A percentile compares a stretch with the other conserved stretches of the same genome.
Evolutionary conservation across 2,329 filamentous ascomycete genomes (phyloP).

Genomic region (Fusarium duplospermum): DNA sequence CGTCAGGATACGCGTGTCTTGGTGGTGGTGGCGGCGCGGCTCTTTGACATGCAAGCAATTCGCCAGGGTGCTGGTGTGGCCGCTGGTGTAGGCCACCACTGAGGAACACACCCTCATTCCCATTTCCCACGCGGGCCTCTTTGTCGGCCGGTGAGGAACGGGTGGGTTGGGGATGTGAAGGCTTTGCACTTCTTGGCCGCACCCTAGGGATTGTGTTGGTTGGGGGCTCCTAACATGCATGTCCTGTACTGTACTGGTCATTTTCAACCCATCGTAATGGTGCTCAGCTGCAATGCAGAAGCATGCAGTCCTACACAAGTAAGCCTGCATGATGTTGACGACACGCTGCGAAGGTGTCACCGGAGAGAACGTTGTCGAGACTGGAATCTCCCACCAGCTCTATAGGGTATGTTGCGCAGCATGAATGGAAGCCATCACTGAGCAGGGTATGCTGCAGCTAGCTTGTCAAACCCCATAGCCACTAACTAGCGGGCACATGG

Average conservation of each 20-base stretch:
- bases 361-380: not conserved
- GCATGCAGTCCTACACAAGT: not conserved
- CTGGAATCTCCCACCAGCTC: not conserved
- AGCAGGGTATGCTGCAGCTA: not conserved
- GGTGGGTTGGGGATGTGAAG: not conserved
- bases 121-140: not conserved
- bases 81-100: not conserved
- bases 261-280: not conserved
- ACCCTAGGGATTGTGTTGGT: not conserved
- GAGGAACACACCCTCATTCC: not conserved
- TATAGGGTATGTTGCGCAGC: not conserved
- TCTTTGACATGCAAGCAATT: constrained; percentile 25
- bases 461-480: not conserved
- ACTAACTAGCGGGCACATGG: not conserved
- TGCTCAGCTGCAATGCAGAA: not conserved
- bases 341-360: not conserved
- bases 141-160: not conserved
- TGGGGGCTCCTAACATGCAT: not conserved
- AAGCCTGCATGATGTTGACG: not conserved
- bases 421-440: not conserved
- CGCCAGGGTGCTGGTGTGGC: not conserved
- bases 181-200: not conserved
- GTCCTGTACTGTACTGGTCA: not conserved
- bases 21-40: constrained; percentile 29
- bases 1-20: constrained; percentile 4